Evolutionary conservation across 75 land plant genomes (phyloP).

Genomic region (Selaginella moellendorffii): DNA sequence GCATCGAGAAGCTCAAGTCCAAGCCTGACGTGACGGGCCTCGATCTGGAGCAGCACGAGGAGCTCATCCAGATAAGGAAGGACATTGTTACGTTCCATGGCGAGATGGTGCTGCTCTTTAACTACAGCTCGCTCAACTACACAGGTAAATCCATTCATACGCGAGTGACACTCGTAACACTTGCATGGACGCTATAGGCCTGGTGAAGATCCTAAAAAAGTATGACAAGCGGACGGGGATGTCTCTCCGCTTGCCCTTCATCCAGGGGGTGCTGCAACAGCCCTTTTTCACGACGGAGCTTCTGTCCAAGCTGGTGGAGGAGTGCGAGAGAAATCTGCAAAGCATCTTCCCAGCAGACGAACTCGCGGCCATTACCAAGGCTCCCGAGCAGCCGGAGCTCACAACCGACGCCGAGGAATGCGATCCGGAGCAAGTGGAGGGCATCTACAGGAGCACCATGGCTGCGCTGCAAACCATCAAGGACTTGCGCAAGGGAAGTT

Average conservation of each 20-base stretch:
- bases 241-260: conserved; percentile 14
- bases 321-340: conserved; percentile 12
- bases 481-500: conserved; percentile 10
- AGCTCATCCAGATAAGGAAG: background rate
- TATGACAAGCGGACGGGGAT: conserved; percentile 20
- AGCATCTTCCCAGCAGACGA: background rate
- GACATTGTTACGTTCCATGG: conserved; percentile 17
- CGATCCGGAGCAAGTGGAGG: background rate
- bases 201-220: conserved; percentile 21
- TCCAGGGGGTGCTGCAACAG: conserved; percentile 12
- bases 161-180: background rate
- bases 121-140: conserved; percentile 20
- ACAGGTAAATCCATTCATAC: conserved; percentile 4
- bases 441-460: background rate
- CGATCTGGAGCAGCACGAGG: too few species aligned
- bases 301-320: conserved; percentile 13
- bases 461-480: conserved; percentile 4
- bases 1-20: background rate
- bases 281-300: conserved; percentile 23
- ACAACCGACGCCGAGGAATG: background rate
- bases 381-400: background rate
- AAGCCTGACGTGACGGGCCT: background rate
- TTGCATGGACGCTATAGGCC: conserved; percentile 2
- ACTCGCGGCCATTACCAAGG: background rate
- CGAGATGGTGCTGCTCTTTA: conserved; percentile 18